These are phyloP conservation scores for Zoysia japonica DNA, from an alignment of 176 grass and related monocot species.

Conservation along the genomic window DNA sequence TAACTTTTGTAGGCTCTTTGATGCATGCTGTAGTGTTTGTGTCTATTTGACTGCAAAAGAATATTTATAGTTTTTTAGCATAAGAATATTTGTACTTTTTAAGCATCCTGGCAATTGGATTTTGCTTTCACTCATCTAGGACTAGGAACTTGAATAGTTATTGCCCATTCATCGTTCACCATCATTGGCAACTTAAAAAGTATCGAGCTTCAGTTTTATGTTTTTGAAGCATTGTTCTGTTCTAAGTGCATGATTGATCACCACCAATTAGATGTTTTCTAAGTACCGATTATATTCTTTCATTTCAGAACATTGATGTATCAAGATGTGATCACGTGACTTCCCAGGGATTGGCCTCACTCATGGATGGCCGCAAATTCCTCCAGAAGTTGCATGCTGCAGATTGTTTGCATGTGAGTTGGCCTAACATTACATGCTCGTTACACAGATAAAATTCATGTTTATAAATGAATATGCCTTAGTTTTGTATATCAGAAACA, in stretches of 20 bases:
- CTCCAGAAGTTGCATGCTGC: constrained; percentile 78
- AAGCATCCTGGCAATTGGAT: constrained; percentile 10
- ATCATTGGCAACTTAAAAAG: neutral
- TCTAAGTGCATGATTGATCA: neutral
- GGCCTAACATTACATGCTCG: neutral
- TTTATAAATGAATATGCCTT: neutral
- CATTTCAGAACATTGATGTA: constrained; percentile 77
- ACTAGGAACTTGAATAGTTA: neutral
- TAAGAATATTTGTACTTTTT: neutral
- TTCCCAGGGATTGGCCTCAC: constrained; percentile 66
- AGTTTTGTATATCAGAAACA: neutral
- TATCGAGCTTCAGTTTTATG: neutral
- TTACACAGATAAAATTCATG: constrained; percentile 3
- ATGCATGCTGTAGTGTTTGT: constrained; percentile 20
- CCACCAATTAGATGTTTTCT: constrained; percentile 5
- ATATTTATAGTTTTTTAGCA: neutral
- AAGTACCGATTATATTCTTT: constrained; percentile 14
- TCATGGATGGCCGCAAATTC: constrained; percentile 65
- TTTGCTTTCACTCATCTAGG: neutral
- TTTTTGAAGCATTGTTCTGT: neutral
- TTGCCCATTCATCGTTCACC: neutral
- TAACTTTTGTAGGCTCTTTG: neutral
- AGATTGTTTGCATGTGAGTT: constrained; percentile 76
- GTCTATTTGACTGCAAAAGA: neutral
- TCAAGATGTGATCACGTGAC: constrained; percentile 91